These are phyloP conservation scores for Digitaria exilis DNA, from an alignment of 202 grass and related monocot species.

Conservation along the genomic window DNA sequence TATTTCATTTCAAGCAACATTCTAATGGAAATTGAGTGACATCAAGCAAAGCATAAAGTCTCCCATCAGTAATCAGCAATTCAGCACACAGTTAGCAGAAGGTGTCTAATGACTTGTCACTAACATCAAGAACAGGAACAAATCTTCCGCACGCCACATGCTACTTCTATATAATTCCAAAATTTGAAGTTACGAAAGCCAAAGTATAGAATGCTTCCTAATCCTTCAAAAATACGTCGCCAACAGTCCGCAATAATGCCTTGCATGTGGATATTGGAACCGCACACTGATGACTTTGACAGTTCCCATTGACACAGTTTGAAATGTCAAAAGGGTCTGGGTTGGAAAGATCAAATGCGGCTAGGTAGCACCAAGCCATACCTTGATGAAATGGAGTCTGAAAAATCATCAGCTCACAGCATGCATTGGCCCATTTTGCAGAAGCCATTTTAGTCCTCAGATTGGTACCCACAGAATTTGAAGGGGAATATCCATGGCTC, in stretches of 20 bases:
- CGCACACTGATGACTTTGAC: not conserved
- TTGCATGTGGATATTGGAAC: not conserved
- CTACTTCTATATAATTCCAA: not conserved
- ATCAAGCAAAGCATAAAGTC: not conserved
- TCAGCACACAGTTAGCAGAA: not conserved
- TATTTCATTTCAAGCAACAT: not conserved
- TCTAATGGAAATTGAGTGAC: not conserved
- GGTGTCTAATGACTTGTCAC: not conserved
- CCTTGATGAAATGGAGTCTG: not conserved
- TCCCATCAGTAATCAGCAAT: not conserved
- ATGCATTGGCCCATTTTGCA: conserved; percentile 12
- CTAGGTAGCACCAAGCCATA: conserved; percentile 1
- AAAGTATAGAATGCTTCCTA: not conserved
- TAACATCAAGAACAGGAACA: not conserved
- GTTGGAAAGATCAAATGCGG: not conserved
- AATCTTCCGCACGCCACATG: not conserved
- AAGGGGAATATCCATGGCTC: not conserved
- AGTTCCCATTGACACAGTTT: not conserved
- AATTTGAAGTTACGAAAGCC: not conserved
- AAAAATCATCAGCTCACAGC: not conserved
- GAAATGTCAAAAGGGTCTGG: conserved; percentile 20
- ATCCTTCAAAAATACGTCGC: not conserved
- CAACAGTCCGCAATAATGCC: not conserved
- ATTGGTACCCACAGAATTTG: not conserved
- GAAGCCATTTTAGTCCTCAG: conserved; percentile 22